phyloP scores from a whole-genome alignment of 2,329 filamentous ascomycete species.

The Beauveria medogensis region DNA sequence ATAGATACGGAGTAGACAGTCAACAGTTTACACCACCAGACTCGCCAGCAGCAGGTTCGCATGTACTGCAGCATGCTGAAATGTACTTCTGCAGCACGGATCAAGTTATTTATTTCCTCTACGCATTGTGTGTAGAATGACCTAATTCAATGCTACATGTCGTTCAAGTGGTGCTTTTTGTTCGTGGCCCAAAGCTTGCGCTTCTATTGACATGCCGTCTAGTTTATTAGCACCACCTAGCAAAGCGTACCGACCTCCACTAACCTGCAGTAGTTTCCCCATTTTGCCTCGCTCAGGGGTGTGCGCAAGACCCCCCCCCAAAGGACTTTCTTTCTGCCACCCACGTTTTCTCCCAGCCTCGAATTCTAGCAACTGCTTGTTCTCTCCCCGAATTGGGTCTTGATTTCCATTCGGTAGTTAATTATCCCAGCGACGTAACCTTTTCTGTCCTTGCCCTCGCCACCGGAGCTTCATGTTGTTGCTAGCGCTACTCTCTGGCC shows the following conservation, averaged over 20 bases:
- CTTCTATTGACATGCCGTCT: no score
- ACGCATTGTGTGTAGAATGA: background rate
- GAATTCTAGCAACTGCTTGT: background rate
- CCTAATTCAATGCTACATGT: background rate
- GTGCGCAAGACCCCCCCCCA: constrained; percentile 7
- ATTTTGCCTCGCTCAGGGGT: constrained; percentile 9
- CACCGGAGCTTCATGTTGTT: constrained; percentile 10
- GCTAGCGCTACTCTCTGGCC: constrained; percentile 2
- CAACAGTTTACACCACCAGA: no score
- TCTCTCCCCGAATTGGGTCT: background rate
- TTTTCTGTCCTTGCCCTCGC: background rate
- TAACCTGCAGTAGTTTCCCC: background rate
- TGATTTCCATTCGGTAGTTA: background rate
- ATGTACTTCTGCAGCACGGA: background rate
- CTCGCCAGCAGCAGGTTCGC: background rate
- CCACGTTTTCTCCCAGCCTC: constrained; percentile 1
- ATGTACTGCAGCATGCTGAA: background rate
- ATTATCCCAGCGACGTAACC: background rate
- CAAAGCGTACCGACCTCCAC: background rate
- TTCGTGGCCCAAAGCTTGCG: no score
- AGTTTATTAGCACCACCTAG: background rate
- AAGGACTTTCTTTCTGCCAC: background rate
- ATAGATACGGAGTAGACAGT: no score
- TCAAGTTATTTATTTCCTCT: background rate
- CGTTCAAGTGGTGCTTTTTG: background rate